Evolutionary conservation across 2,329 filamentous ascomycete species (phyloP).

Genomic region (Aspergillus novofumigatus): DNA sequence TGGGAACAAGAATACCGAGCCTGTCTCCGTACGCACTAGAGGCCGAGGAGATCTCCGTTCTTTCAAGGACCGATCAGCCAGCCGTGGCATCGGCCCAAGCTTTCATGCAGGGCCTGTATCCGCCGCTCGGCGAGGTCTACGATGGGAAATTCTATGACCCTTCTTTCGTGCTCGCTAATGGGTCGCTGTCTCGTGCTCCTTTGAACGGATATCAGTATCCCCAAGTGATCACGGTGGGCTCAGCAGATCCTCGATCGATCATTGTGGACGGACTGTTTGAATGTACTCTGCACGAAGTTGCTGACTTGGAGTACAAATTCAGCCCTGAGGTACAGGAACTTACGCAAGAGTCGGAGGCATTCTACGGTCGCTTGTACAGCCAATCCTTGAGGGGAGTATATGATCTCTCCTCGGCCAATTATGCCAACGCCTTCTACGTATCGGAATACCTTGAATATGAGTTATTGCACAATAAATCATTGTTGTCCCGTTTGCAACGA

Average conservation of each 20-base stretch:
- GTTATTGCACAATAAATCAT: conserved; percentile 48
- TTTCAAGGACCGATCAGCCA: conserved; percentile 46
- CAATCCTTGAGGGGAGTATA: conserved; percentile 43
- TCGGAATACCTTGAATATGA: conserved; percentile 56
- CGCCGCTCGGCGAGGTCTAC: conserved; percentile 41
- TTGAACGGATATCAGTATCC: conserved; percentile 57
- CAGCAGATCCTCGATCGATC: conserved; percentile 48
- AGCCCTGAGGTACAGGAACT: conserved; percentile 41
- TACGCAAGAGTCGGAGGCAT: conserved; percentile 31
- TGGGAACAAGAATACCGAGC: conserved; percentile 38
- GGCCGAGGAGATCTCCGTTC: conserved; percentile 45
- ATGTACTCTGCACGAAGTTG: conserved; percentile 38
- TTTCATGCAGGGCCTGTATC: conserved; percentile 60
- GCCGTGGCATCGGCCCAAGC: conserved; percentile 53
- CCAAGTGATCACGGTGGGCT: conserved; percentile 42
- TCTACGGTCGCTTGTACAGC: conserved; percentile 47
- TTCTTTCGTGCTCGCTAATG: conserved; percentile 47
- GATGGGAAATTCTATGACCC: conserved; percentile 29
- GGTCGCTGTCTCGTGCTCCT: conserved; percentile 44
- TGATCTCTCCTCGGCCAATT: conserved; percentile 39
- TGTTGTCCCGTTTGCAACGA: conserved; percentile 27
- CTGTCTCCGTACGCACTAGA: conserved; percentile 45
- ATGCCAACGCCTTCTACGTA: conserved; percentile 51
- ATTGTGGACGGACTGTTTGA: conserved; percentile 47
- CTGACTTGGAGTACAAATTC: conserved; percentile 38